These are phyloP conservation scores for Quercus lobata DNA, from an alignment of 331 rosid species.

Conservation along the genomic window DNA sequence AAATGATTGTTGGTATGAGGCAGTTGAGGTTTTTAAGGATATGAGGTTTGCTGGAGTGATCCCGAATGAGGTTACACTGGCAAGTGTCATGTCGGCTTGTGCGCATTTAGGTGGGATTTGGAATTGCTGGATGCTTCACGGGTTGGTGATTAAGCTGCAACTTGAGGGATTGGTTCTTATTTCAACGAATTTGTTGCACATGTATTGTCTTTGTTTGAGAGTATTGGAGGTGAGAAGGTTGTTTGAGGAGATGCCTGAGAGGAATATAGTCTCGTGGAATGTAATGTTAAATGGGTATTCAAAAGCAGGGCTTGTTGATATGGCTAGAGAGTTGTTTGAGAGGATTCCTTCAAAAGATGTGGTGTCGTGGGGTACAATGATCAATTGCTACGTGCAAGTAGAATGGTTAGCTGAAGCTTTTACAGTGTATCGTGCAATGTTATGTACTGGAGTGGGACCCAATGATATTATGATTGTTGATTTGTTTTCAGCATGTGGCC, in stretches of 20 bases:
- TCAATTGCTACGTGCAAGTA: conserved; percentile 64
- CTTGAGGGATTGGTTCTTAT: conserved; percentile 49
- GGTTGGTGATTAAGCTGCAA: conserved; percentile 44
- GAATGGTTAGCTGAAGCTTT: conserved; percentile 64
- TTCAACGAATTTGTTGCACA: conserved; percentile 72
- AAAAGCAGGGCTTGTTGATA: conserved; percentile 54
- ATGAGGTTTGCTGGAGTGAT: conserved; percentile 54
- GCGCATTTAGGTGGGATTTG: conserved; percentile 50
- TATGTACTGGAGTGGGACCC: conserved; percentile 41
- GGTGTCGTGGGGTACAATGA: conserved; percentile 87
- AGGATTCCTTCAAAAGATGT: conserved; percentile 59
- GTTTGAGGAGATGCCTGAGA: conserved; percentile 62
- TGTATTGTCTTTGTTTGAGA: conserved; percentile 63
- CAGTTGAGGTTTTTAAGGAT: conserved; percentile 62
- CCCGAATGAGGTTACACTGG: conserved; percentile 69
- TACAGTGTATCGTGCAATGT: conserved; percentile 50
- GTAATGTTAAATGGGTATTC: conserved; percentile 81
- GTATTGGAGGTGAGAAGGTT: conserved; percentile 53
- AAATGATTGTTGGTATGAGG: conserved; percentile 55
- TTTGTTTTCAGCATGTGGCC: conserved; percentile 74
- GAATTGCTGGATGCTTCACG: conserved; percentile 67
- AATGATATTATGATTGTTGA: conserved; percentile 77
- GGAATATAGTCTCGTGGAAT: conserved; percentile 77
- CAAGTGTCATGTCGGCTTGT: conserved; percentile 58
- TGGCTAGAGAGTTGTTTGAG: conserved; percentile 68